Conservation (phyloP, 371 early-diverging fungal genomes). For the Mortierella sp. region DNA sequence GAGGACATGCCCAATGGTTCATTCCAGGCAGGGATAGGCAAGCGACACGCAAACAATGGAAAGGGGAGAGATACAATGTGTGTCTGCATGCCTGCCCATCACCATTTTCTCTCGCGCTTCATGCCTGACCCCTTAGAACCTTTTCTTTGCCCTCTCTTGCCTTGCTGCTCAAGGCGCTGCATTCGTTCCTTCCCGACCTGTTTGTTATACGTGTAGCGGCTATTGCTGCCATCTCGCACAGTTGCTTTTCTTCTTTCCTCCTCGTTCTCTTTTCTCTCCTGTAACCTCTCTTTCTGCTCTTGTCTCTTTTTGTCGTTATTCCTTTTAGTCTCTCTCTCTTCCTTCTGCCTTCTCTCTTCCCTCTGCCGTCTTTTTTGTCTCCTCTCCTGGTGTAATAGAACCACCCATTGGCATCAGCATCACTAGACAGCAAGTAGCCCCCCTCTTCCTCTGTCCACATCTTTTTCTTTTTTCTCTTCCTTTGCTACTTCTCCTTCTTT, state of each 20-base stretch:
- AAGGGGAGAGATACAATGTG: constrained; percentile 5
- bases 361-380: neutral
- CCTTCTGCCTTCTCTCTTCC: neutral
- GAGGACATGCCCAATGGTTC: neutral
- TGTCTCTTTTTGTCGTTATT: neutral
- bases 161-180: neutral
- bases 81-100: neutral
- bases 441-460: neutral
- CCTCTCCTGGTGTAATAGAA: neutral
- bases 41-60: neutral
- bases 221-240: neutral
- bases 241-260: neutral
- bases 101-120: neutral
- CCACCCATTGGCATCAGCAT: neutral
- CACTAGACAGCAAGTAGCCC: neutral
- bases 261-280: neutral
- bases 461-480: neutral
- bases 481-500: neutral
- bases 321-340: neutral
- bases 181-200: constrained; percentile 5
- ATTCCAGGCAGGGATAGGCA: constrained; percentile 12
- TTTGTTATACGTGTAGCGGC: neutral
- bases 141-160: neutral
- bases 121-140: neutral
- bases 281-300: neutral